Percentiles rank a stretch among this genome's conserved stretches.
These are phyloP conservation scores for Nemania sp. DNA, from an alignment of 2,329 filamentous ascomycete genomes.

Conservation along the genomic window DNA sequence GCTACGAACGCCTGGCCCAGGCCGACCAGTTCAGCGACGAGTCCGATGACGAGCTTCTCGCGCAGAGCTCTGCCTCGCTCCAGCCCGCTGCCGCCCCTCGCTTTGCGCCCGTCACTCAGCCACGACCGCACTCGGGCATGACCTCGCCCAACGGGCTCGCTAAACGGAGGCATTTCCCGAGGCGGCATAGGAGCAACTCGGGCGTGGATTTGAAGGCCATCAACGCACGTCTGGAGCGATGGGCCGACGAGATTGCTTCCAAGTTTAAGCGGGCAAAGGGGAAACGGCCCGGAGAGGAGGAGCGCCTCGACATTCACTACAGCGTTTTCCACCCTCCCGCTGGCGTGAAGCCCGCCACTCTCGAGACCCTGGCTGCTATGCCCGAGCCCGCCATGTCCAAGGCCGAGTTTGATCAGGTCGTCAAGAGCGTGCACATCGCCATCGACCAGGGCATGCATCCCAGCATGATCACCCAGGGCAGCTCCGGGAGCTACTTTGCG, in stretches of 20 bases:
- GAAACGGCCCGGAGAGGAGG: constrained; percentile 73
- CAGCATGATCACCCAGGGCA: constrained; percentile 94
- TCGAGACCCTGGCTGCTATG: constrained; percentile 68
- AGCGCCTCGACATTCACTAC: constrained; percentile 92
- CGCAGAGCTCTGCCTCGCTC: constrained; percentile 55
- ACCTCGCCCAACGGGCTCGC: constrained; percentile 53
- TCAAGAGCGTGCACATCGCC: constrained; percentile 86
- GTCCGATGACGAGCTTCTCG: constrained; percentile 67
- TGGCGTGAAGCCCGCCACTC: constrained; percentile 77
- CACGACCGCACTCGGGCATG: constrained; percentile 63
- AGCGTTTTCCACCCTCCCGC: constrained; percentile 95
- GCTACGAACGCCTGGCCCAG: constrained; percentile 83
- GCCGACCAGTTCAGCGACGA: constrained; percentile 76
- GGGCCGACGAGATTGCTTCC: constrained; percentile 96
- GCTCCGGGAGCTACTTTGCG: constrained; percentile 97
- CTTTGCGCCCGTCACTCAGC: constrained; percentile 66
- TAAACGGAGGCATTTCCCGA: constrained; percentile 50
- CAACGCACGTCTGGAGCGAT: constrained; percentile 90
- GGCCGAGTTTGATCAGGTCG: constrained; percentile 81
- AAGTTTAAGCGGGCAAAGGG: constrained; percentile 89
- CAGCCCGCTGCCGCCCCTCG: constrained; percentile 60
- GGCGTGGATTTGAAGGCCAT: constrained; percentile 98
- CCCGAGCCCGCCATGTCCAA: constrained; percentile 70
- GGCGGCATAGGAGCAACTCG: constrained; percentile 66
- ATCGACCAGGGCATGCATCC: constrained; percentile 92